A percentile compares a stretch with the other conserved stretches of the same genome.
phyloP scores from a whole-genome alignment of 768 basidiomycete species.

The Scleroderma citrinum region DNA sequence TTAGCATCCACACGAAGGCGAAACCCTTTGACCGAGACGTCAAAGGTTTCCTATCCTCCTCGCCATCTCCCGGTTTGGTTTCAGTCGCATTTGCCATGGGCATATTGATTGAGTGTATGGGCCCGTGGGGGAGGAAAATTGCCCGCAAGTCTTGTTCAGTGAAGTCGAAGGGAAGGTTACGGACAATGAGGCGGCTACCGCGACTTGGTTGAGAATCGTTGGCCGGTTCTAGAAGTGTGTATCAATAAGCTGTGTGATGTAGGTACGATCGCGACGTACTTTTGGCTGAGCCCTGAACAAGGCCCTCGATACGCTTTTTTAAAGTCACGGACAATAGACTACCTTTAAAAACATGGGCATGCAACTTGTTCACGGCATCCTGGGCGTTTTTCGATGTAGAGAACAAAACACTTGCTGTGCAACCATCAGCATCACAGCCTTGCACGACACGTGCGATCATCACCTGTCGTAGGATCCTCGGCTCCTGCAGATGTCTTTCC shows the following conservation, averaged over 20 bases:
- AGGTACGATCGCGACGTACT: constrained; percentile 4
- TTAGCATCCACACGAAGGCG: constrained; percentile 93
- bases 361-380: constrained; percentile 71
- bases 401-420: constrained; percentile 71
- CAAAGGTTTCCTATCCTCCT: constrained; percentile 13
- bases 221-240: constrained; percentile 19
- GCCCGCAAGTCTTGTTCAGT: constrained; percentile 82
- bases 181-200: constrained; percentile 79
- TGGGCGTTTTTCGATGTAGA: constrained; percentile 58
- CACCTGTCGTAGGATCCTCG: constrained; percentile 50
- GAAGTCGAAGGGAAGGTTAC: constrained; percentile 83
- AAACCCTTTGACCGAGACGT: constrained; percentile 63
- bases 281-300: constrained; percentile 42
- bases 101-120: constrained; percentile 80
- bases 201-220: constrained; percentile 52
- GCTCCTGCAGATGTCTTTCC: constrained; percentile 34
- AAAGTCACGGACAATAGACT: constrained; percentile 78
- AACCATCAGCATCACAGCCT: not conserved
- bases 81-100: constrained; percentile 40
- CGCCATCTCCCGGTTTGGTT: constrained; percentile 25
- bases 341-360: constrained; percentile 92
- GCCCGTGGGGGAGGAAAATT: constrained; percentile 81
- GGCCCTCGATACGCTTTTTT: constrained; percentile 76
- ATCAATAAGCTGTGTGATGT: not conserved
- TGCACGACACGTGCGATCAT: not conserved